phyloP scores from a whole-genome alignment of 805 yeast genomes.

The Suhomyces emberorum region DNA sequence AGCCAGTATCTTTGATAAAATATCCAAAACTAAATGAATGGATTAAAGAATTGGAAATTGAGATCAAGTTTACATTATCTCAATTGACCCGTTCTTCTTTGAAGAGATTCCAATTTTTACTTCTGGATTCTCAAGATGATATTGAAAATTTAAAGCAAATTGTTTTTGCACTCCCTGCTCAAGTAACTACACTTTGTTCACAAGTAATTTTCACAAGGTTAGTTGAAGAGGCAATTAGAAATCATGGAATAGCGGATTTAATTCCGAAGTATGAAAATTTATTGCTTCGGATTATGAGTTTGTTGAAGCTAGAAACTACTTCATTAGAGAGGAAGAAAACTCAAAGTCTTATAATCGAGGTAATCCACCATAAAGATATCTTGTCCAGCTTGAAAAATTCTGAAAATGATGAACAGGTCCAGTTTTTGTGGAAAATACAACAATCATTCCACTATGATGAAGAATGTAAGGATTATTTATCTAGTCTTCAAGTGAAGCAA shows the following conservation, averaged over 20 bases:
- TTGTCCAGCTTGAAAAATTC: slow-evolving; percentile 12
- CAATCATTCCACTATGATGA: slow-evolving; percentile 47
- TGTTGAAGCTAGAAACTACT: slow-evolving; percentile 17
- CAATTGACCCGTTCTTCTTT: slow-evolving; percentile 28
- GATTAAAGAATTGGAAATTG: slow-evolving; percentile 56
- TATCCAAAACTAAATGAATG: slow-evolving; percentile 54
- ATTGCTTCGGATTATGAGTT: no score
- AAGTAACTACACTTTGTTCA: slow-evolving; percentile 49
- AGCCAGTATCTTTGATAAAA: slow-evolving; percentile 43
- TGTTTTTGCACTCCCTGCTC: slow-evolving; percentile 49
- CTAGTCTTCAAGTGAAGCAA: slow-evolving; percentile 47
- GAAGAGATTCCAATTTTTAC: slow-evolving; percentile 4
- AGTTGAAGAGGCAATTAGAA: slow-evolving; percentile 30
- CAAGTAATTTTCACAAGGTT: slow-evolving; percentile 56
- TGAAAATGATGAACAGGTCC: slow-evolving; percentile 7
- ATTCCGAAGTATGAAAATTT: slow-evolving; percentile 6
- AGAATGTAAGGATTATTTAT: slow-evolving; percentile 19
- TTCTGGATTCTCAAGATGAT: neutral
- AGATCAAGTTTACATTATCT: slow-evolving; percentile 49
- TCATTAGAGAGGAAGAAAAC: slow-evolving; percentile 39
- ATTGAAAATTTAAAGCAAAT: slow-evolving; percentile 19
- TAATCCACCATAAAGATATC: slow-evolving; percentile 55
- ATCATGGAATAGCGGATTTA: slow-evolving; percentile 2
- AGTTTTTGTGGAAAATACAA: slow-evolving; percentile 48
- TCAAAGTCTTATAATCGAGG: slow-evolving; percentile 65